Evolutionary conservation across 257 asterid species (phyloP).

Genomic region (Fraxinus quadrangulata): DNA sequence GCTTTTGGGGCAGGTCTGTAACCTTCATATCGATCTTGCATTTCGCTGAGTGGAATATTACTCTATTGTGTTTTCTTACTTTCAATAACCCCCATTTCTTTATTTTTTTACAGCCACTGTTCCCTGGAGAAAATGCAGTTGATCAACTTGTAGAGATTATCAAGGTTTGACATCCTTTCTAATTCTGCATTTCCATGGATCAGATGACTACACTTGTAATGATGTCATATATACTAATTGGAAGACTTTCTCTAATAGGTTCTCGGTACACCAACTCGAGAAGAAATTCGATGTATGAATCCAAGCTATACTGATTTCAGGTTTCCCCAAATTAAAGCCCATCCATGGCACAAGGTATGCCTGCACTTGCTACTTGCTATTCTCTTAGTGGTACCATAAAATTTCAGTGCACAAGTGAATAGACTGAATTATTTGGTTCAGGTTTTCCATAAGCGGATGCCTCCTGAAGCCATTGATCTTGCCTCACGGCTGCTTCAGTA

Average conservation of each 20-base stretch:
- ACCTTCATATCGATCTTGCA: slow-evolving; percentile 17
- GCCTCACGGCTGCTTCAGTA: slow-evolving; percentile 88
- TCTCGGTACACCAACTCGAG: slow-evolving; percentile 95
- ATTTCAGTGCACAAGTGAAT: slow-evolving; percentile 18
- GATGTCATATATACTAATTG: slow-evolving; percentile 27
- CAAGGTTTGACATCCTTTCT: slow-evolving; percentile 51
- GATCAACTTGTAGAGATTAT: slow-evolving; percentile 95
- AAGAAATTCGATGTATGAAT: slow-evolving; percentile 92
- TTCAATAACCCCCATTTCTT: slow-evolving; percentile 14
- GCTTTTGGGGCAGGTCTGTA: slow-evolving; percentile 80
- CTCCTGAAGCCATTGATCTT: slow-evolving; percentile 95
- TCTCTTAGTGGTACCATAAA: neutral
- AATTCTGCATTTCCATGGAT: neutral
- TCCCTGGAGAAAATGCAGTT: slow-evolving; percentile 95
- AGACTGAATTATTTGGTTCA: slow-evolving; percentile 36
- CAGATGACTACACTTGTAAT: neutral
- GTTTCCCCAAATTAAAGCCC: slow-evolving; percentile 91
- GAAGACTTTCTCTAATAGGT: slow-evolving; percentile 48
- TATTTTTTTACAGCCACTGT: slow-evolving; percentile 63
- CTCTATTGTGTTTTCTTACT: slow-evolving; percentile 7
- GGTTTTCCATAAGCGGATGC: slow-evolving; percentile 93
- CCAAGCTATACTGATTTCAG: slow-evolving; percentile 88
- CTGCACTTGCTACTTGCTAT: slow-evolving; percentile 10
- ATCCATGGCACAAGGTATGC: slow-evolving; percentile 89
- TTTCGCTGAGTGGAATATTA: neutral